These are phyloP conservation scores for Bondarzewia mesenterica DNA, from an alignment of 1,284 basidiomycete genomes.

Conservation along the genomic window DNA sequence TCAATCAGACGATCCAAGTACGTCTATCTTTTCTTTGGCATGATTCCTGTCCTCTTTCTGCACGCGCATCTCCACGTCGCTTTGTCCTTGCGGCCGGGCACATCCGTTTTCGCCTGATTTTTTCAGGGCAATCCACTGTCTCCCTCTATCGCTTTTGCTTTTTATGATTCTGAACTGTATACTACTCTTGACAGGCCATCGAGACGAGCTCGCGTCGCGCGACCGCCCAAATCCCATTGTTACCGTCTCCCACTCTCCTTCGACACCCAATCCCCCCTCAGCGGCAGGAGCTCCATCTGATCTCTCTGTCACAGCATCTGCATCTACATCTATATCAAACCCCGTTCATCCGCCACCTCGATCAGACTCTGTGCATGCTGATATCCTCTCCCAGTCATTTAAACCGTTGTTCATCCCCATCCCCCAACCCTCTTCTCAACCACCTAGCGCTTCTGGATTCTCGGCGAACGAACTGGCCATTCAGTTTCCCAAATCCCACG, in stretches of 20 bases:
- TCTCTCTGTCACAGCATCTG: no score
- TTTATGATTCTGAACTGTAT: background rate
- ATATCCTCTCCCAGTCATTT: no score
- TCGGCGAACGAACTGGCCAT: background rate
- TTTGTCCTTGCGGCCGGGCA: no score
- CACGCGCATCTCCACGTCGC: no score
- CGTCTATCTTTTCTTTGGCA: slow-evolving; percentile 23
- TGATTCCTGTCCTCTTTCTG: no score
- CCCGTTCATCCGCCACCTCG: no score
- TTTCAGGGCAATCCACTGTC: no score
- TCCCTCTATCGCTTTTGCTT: background rate
- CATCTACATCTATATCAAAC: no score
- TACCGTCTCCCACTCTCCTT: background rate
- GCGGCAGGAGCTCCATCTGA: no score
- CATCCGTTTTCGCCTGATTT: no score
- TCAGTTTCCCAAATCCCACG: background rate
- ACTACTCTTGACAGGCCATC: background rate
- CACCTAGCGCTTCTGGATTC: background rate
- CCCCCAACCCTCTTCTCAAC: background rate
- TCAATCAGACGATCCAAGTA: slow-evolving; percentile 49
- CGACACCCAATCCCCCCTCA: background rate
- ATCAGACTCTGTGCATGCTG: no score
- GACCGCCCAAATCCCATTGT: background rate
- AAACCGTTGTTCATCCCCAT: background rate
- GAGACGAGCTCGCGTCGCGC: no score